phyloP scores from a whole-genome alignment of 2,329 filamentous ascomycete genomes.

The Aspergillus fischeri region DNA sequence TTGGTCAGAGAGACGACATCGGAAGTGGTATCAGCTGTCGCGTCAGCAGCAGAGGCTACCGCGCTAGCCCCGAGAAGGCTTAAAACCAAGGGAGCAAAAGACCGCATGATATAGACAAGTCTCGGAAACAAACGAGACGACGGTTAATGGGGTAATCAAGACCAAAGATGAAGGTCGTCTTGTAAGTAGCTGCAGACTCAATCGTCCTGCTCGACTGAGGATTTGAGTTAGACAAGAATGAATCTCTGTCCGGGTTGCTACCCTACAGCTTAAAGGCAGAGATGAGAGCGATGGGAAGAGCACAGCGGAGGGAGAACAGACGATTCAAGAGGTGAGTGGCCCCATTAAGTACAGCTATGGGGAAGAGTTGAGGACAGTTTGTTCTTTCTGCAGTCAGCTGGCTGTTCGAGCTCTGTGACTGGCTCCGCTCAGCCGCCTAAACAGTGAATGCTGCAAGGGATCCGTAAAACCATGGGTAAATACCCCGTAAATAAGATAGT shows the following conservation, averaged over 20 bases:
- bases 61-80: constrained; percentile 37
- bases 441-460: constrained; percentile 17
- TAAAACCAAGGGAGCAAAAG: constrained; percentile 36
- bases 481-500: not conserved
- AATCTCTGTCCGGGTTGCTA: not conserved
- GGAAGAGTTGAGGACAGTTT: constrained; percentile 38
- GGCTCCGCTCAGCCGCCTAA: constrained; percentile 22
- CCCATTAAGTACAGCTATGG: constrained; percentile 15
- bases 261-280: constrained; percentile 1
- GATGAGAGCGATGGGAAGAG: constrained; percentile 6
- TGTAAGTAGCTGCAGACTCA: not conserved
- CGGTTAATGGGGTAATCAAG: constrained; percentile 1
- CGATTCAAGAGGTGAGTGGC: constrained; percentile 4
- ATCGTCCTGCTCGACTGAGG: not conserved
- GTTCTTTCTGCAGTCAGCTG: constrained; percentile 34
- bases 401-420: constrained; percentile 22
- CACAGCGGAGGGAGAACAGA: constrained; percentile 2
- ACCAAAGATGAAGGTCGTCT: not conserved
- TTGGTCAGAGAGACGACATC: constrained; percentile 82
- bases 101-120: constrained; percentile 31
- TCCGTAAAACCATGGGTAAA: constrained; percentile 1
- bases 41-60: constrained; percentile 32
- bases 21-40: constrained; percentile 44
- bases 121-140: not conserved
- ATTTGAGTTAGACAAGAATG: not conserved